Conservation (phyloP, 2,329 filamentous ascomycete species). For the Xylaria sp. region DNA sequence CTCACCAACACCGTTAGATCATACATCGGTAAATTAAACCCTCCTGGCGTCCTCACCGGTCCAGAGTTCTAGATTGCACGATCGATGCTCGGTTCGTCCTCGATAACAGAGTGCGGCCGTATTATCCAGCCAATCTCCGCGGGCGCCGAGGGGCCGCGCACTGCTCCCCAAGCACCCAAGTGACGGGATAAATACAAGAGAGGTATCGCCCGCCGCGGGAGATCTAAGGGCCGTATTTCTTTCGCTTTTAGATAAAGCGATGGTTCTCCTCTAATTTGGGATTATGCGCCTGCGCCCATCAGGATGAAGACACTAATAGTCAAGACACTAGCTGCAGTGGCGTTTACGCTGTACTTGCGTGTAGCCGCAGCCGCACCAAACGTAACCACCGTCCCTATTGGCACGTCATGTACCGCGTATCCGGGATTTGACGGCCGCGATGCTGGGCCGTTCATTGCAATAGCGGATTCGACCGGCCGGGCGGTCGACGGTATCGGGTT, state of each 20-base stretch:
- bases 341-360: background rate
- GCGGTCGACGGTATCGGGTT: slow-evolving; percentile 22
- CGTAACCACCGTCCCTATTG: slow-evolving; percentile 16
- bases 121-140: slow-evolving; percentile 24
- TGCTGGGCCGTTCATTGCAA: slow-evolving; percentile 20
- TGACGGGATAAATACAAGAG: slow-evolving; percentile 4
- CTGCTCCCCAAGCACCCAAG: background rate
- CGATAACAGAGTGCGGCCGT: background rate
- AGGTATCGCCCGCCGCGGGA: background rate
- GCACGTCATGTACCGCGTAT: slow-evolving; percentile 20
- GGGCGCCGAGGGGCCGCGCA: background rate
- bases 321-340: background rate
- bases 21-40: slow-evolving; percentile 7
- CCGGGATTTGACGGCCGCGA: slow-evolving; percentile 17
- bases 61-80: slow-evolving; percentile 4
- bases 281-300: background rate
- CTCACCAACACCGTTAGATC: background rate
- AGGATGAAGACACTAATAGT: background rate
- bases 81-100: background rate
- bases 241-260: background rate
- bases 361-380: slow-evolving; percentile 12
- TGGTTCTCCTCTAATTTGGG: background rate
- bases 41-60: background rate
- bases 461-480: slow-evolving; percentile 24
- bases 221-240: background rate